phyloP scores from a whole-genome alignment of 2,329 filamentous ascomycete genomes.

The Arthrobotrys megalospora region DNA sequence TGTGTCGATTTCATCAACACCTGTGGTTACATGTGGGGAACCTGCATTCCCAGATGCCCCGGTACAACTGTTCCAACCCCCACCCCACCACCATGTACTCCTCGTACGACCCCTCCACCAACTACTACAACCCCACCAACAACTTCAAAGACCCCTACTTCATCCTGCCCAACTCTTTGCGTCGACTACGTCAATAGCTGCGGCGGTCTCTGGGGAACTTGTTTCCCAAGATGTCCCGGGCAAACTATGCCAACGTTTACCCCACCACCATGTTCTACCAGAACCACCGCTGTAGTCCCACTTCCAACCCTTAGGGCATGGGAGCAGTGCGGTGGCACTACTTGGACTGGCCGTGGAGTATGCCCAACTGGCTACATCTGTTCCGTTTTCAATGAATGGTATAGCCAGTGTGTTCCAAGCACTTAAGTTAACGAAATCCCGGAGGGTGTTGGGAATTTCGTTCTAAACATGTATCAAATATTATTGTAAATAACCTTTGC shows the following conservation, averaged over 20 bases:
- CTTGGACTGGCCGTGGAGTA: slow-evolving; percentile 30
- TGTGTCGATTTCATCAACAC: slow-evolving; percentile 41
- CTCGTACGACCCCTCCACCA: slow-evolving; percentile 3
- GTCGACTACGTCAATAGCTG: slow-evolving; percentile 17
- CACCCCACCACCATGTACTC: slow-evolving; percentile 26
- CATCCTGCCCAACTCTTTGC: slow-evolving; percentile 22
- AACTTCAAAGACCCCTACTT: not conserved
- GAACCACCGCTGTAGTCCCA: not conserved
- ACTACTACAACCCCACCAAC: slow-evolving; percentile 10
- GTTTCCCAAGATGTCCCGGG: slow-evolving; percentile 25
- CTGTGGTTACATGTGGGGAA: slow-evolving; percentile 39
- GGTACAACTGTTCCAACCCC: slow-evolving; percentile 18
- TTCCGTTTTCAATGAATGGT: slow-evolving; percentile 21
- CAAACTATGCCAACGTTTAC: slow-evolving; percentile 5
- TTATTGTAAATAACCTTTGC: too few species aligned
- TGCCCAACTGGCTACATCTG: slow-evolving; percentile 13
- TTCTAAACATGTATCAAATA: too few species aligned
- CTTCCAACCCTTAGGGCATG: not conserved
- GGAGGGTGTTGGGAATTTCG: not conserved
- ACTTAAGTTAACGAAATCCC: not conserved
- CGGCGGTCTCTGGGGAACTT: slow-evolving; percentile 34
- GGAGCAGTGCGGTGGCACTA: slow-evolving; percentile 31
- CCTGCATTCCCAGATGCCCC: slow-evolving; percentile 24
- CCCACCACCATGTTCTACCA: slow-evolving; percentile 11
- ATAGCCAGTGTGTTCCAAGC: slow-evolving; percentile 30